Evolutionary conservation across 768 basidiomycete genomes (phyloP), one percentile per base, ranked within the genome.

Genomic region (Russula virescens): DNA sequence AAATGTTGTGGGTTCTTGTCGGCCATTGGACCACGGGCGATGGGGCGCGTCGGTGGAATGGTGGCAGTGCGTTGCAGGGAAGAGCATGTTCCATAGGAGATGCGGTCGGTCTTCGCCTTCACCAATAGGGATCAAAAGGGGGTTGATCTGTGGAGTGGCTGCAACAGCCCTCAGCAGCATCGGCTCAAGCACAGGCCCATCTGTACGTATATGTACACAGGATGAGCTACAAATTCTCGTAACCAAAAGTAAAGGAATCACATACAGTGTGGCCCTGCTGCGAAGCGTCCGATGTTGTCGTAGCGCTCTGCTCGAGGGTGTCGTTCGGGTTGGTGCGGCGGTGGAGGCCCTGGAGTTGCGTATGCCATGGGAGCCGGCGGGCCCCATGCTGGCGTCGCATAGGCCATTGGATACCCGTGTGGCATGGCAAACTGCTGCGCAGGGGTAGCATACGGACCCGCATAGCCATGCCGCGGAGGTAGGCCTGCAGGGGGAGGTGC

Each of bases 21-120:
- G 82, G 8, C 89, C 88, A 35, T 75, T 77, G 5, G 81, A 77
- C 89, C 89, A 91, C 0, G 88, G 88, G 25, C 82, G 76, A 45
- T 80, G 77, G 2, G 75, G 64, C 5, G 80, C 76, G 61, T 89
- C 89, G n/a, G 75, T 78, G 5, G 85, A 87, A 60, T 84, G 81
- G 66, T 81, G 81, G 58, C 84, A 83, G 62, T 82, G 78, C 45
- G 78, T 80, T 6, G 86, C 80, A 7, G 77, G 74, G 70, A 84
- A 88, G 47, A 87, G 78, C 84, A 91, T 87, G 73, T 88, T 87
- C 87, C 88, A 90, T 51, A 80, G 82, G 48, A 91, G 74, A 69
- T 82, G 81, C 6, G 80, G 78, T 28, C 75, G 72, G 1, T 81
- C 78, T 10, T 77, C 76, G 0, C 79, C 72, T 25, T 75, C 63